Conservation (phyloP, 345 rosid species). For the Ailanthus altissimus region DNA sequence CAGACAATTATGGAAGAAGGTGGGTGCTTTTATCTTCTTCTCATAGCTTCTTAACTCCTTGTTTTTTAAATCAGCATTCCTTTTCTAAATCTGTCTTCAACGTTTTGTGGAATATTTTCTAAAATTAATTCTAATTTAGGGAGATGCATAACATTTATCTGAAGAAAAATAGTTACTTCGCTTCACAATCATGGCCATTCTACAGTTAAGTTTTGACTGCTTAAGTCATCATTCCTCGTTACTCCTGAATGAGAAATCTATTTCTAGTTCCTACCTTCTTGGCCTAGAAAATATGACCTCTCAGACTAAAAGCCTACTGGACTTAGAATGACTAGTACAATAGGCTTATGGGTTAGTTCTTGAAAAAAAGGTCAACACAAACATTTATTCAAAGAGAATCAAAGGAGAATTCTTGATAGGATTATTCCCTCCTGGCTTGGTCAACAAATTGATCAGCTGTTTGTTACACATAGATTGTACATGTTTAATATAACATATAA, state of each 20-base stretch:
- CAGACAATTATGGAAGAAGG: slow-evolving; percentile 90
- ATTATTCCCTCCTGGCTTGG: background rate
- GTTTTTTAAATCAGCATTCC: background rate
- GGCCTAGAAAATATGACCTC: background rate
- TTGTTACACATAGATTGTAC: background rate
- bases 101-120: background rate
- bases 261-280: background rate
- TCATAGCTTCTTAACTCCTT: background rate
- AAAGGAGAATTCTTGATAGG: background rate
- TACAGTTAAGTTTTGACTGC: background rate
- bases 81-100: background rate
- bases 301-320: background rate
- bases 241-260: slow-evolving; percentile 3
- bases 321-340: background rate
- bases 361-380: background rate
- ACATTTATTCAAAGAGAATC: background rate
- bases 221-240: background rate
- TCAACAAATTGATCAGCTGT: background rate
- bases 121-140: background rate
- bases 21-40: slow-evolving; percentile 21
- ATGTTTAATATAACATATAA: background rate
- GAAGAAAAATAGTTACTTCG: background rate
- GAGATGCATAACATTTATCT: no score
- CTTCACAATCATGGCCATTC: background rate
- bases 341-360: background rate